Evolutionary conservation across 2,329 filamentous ascomycete species (phyloP).

Genomic region (Fusarium odoratissimum): DNA sequence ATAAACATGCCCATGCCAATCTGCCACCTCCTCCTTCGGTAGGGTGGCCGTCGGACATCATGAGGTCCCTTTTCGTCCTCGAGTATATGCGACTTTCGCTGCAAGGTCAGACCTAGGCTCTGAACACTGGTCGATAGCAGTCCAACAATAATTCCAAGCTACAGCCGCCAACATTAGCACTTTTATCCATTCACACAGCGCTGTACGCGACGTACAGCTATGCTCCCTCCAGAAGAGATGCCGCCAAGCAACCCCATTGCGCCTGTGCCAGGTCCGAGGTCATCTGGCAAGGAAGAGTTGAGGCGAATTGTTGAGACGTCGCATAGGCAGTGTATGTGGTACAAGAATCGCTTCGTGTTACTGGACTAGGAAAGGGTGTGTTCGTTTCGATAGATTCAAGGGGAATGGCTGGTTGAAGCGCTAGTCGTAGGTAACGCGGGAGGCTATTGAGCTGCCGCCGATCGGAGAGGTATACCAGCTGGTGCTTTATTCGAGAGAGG

Average conservation of each 20-base stretch:
- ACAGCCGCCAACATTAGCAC: conserved; percentile 40
- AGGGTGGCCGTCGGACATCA: conserved; percentile 84
- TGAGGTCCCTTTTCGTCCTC: conserved; percentile 92
- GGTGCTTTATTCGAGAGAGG: conserved; percentile 31
- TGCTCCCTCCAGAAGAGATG: conserved; percentile 81
- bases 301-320: conserved; percentile 29
- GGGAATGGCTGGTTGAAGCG: conserved; percentile 25
- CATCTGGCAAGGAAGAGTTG: conserved; percentile 57
- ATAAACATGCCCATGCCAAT: conserved; percentile 98
- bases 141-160: conserved; percentile 94
- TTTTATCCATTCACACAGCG: neutral
- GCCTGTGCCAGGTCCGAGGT: conserved; percentile 55
- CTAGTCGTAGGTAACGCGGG: conserved; percentile 14
- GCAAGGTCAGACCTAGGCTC: conserved; percentile 92
- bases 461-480: conserved; percentile 15
- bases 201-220: conserved; percentile 69
- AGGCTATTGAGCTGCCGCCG: conserved; percentile 23
- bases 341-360: conserved; percentile 8
- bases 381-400: conserved; percentile 24
- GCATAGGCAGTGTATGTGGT: conserved; percentile 41
- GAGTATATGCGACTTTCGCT: conserved; percentile 97
- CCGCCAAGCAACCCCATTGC: conserved; percentile 79
- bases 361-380: neutral
- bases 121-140: conserved; percentile 94
- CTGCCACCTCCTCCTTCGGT: conserved; percentile 93